Evolutionary conservation across 1,284 basidiomycete genomes (phyloP), one percentile per base, ranked within the genome.

Genomic region (Ceratobasidium sp.): DNA sequence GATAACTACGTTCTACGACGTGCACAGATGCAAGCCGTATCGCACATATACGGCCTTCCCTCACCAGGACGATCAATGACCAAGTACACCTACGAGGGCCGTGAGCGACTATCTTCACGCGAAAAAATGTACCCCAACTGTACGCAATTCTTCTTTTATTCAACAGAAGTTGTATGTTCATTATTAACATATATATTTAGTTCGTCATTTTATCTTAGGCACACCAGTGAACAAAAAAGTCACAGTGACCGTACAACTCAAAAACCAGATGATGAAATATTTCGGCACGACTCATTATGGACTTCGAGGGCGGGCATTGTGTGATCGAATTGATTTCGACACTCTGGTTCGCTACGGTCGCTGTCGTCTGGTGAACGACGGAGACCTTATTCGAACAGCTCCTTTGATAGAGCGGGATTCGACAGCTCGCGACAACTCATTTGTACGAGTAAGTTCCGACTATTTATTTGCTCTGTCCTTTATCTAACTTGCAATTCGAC

Each of bases 1-100:
- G 77, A 82, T 67, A 76, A 76, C 4, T 76, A 77, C 29, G 63
- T 83, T 1, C 24, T 78, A 4, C 76, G 79, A 24, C 50, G 48
- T 5, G 80, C 79, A 0, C 79, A 79, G 14, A 77, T 82, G 67
- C 44, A 72, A n/a, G 17, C 36, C 19, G 56, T 72, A 7, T 69
- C 33, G 2, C 51, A 57, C n/a, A 45, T 27, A 19, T 48, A 45
- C 33, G 24, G 29, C 45, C 11, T 69, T 24, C 51, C 66, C 1
- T 15, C 27, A n/a, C 36, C 57, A 6, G 11, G 36, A 17, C 24
- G 53, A 24, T 44, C 66, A 24, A 41, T n/a, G 15, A 24, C 57
- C 22, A 57, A 57, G 5, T 47, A 33, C 19, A 44, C 17, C 24
- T 27, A 17, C 14, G 33, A 51, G 17, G 36, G 33, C 9, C 33